Base-by-base conservation (phyloP, 371 early-diverging fungal genomes). In the Rhizopus arrhizus region DNA sequence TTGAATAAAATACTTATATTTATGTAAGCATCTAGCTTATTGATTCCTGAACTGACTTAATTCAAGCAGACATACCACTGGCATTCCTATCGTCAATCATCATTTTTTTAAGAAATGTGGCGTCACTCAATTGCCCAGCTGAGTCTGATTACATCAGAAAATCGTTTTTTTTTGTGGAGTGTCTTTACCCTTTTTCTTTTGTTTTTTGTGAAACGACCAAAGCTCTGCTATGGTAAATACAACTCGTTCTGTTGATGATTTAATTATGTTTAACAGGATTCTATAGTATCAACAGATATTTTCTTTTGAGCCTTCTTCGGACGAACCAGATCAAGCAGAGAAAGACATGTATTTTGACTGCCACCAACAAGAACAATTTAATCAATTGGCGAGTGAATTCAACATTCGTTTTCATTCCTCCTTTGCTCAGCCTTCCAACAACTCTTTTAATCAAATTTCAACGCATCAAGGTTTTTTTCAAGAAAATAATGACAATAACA, bases 251-350 rank as follows among this genome's bases (percentile, higher is more conserved):
- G 40, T 38, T 38, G 13, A 38, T 38, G 40, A 13, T 38, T 38
- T 38, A 38, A 38, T 38, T 38, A 11, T 38, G 40, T 22, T 22
- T 22, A 22, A 22, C 22, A 22, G 22, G 22, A 22, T 22, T 38
- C 40, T 32, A 2, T 59, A 58, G 59, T 64, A 64, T 59, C 59
- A 64, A 59, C 64, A 64, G 64, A 64, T 64, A 47, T 64, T 59
- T 54, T 53, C 53, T 48, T 64, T 58, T 42, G 64, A 53, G 50
- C 64, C 47, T 45, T 53, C 52, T 5, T 42, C 58, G 6, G 53
- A 35, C n/a, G 35, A 53, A 33, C 12, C 22, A 22, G 36, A 53
- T 22, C 40, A 38, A 13, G 40, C 8, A 11, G 43, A 43, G 8
- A 43, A 43, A 15, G 15, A 15, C 43, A 43, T 43, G 43, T 43